Evolutionary conservation across 1,284 basidiomycete genomes (phyloP), one percentile per base, ranked within the genome.

Genomic region (Moesziomyces parantarcticus): DNA sequence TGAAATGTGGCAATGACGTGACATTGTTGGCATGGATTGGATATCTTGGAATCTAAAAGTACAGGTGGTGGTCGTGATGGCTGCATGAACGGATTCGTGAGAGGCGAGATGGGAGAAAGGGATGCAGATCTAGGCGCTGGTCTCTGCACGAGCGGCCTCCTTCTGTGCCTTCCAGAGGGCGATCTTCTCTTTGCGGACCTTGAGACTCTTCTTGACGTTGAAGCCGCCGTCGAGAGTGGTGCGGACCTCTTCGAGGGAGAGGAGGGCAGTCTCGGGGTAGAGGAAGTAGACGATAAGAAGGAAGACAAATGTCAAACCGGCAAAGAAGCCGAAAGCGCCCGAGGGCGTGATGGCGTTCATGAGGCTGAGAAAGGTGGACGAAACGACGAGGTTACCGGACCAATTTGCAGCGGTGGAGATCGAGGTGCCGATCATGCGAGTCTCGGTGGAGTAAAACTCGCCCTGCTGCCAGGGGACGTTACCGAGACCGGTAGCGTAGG

Each of bases 391-490:
- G 84, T 93, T 93, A 41, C 73, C 87, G n/a, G 86, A 87, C 92
- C 92, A 93, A 85, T 92, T 92, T 32, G 88, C 90, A 4, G 91
- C 89, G 0, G 92, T 93, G n/a, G 89, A 87, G 63, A 93, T 87
- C 3, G 90, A 70, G 41, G 75, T 68, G 22, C 92, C 92, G 48
- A 93, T 88, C 3, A 92, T 92, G 56, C 92, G 89, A 9, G 92
- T 91, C 52, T 85, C 81, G 26, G 84, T 77, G 5, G 80, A 87
- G 84, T 93, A 93, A 25, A 93, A 87, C 82, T 93, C 92, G 64
- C 91, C 91, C 81, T 93, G 92, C 78, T 92, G 91, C 92, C 92
- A 93, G 0, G 92, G 92, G 0, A 93, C 90, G 78, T 92, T 93
- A 9, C 89, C 89, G 9, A 83, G 78, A 43, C 84, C 84, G 10